phyloP scores from a whole-genome alignment of 345 rosid genomes.

The Rhodamnia argentea region DNA sequence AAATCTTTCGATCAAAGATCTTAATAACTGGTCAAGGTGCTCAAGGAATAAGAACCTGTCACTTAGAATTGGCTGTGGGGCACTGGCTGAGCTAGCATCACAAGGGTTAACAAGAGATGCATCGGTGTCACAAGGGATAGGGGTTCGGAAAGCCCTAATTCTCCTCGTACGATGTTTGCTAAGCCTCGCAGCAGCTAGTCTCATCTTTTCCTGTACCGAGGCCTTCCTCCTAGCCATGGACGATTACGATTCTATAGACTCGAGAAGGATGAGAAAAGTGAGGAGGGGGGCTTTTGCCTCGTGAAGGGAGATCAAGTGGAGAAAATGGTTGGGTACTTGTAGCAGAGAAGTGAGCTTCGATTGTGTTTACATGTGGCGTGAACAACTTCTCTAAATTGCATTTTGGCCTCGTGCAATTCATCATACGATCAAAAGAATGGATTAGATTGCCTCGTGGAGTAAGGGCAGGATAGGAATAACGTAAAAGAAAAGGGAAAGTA shows the following conservation, averaged over 20 bases:
- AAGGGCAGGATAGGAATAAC: not conserved
- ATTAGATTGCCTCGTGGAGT: not conserved
- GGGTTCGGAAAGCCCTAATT: not conserved
- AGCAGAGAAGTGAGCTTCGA: not conserved
- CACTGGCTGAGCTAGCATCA: not conserved
- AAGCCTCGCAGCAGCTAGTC: not conserved
- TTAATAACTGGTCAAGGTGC: not conserved
- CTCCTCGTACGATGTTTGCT: not conserved
- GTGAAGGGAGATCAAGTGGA: not conserved
- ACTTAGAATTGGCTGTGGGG: not conserved
- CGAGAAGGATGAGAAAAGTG: not conserved
- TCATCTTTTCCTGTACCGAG: not conserved
- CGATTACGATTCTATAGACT: not conserved
- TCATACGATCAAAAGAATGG: not conserved
- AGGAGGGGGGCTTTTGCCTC: not conserved
- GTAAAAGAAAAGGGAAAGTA: not conserved
- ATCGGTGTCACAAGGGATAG: not conserved
- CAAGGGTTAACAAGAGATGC: not conserved
- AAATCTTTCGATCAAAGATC: too few species aligned
- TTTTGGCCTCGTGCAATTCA: not conserved
- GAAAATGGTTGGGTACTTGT: not conserved
- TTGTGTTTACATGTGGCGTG: not conserved
- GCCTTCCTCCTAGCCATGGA: not conserved
- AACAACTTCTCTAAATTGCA: not conserved
- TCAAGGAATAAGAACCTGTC: not conserved